Percentiles rank a stretch among this genome's conserved stretches.
phyloP scores from a whole-genome alignment of 768 basidiomycete genomes.

The Lentinula sp. region DNA sequence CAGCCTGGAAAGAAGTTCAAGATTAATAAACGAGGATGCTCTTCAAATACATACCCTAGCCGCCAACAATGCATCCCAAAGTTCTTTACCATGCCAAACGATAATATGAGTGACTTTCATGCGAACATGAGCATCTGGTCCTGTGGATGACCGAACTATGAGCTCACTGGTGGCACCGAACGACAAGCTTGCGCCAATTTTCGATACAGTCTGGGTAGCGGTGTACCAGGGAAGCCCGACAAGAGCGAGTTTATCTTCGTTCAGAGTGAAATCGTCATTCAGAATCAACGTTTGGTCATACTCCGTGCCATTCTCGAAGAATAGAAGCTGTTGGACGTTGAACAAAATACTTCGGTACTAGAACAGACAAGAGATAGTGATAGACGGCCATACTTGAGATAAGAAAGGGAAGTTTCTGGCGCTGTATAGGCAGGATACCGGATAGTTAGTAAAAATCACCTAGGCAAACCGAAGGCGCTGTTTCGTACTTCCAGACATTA shows the following conservation, averaged over 20 bases:
- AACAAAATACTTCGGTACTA: background rate
- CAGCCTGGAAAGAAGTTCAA: background rate
- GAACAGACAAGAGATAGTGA: slow-evolving; percentile 6
- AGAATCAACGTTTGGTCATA: slow-evolving; percentile 12
- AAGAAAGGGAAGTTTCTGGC: slow-evolving; percentile 26
- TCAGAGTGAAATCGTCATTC: slow-evolving; percentile 10
- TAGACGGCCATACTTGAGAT: slow-evolving; percentile 22
- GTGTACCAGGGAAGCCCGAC: slow-evolving; percentile 12
- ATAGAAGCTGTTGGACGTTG: slow-evolving; percentile 16
- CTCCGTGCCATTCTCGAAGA: slow-evolving; percentile 11
- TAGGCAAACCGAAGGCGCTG: too few relatives aligned
- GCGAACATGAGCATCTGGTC: slow-evolving; percentile 8
- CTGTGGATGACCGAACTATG: too few relatives aligned
- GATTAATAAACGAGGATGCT: background rate
- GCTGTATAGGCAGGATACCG: background rate
- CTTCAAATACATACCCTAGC: slow-evolving; percentile 1
- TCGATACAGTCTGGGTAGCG: slow-evolving; percentile 1
- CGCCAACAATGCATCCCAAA: slow-evolving; percentile 15
- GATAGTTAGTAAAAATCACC: background rate
- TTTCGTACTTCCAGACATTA: slow-evolving; percentile 7
- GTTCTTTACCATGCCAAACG: slow-evolving; percentile 35
- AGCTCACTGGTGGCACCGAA: slow-evolving; percentile 6
- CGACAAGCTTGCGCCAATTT: slow-evolving; percentile 7
- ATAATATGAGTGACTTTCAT: slow-evolving; percentile 27
- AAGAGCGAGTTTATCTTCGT: slow-evolving; percentile 8